Evolutionary conservation across 306 rosid genomes (phyloP), one percentile per base, ranked within the genome.

Genomic region (Cyamopsis tetragonoloba): DNA sequence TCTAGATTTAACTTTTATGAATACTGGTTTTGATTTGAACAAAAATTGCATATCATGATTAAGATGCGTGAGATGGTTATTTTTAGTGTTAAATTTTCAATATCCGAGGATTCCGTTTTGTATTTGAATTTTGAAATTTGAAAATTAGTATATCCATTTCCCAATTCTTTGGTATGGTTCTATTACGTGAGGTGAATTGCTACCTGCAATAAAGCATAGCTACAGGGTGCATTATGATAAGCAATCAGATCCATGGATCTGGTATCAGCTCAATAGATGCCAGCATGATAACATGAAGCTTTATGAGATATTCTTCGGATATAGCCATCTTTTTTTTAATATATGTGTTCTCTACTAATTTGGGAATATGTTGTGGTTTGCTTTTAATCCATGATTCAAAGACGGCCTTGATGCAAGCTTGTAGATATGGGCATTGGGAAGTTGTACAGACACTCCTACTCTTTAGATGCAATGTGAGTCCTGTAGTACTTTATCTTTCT

Each of bases 341-440:
- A 22, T 17, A 44, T 38, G 19, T 24, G 23, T 54, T 7, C 4
- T 47, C 15, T 68, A 34, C 75, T 73, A 26, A 64, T 38, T 54
- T 62, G 46, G 20, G 41, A 60, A 58, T 19, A 63, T 76, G 72
- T 49, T 76, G 71, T 68, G 3, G n/a, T 76, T 71, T 81, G 77
- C n/a, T n/a, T n/a, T n/a, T n/a, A n/a, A 46, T 67, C 41, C 42
- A 75, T 79, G 80, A 59, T 71, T 46, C 89, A 84, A 81, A 93
- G 99, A 93, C 97, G 78, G 96, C 99, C n/a, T 77, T 93, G 93
- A 91, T 91, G 97, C 97, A 88, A 88, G 97, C 97, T 1, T 91
- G 95, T 85, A 84, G 95, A 72, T 91, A 87, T 77, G 96, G 98
- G 39, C 96, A 91, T 59, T 91, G 98, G 98, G 96, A 88, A 79